Evolutionary conservation across 2,329 filamentous ascomycete genomes (phyloP).

Genomic region (Colletotrichum viniferum): DNA sequence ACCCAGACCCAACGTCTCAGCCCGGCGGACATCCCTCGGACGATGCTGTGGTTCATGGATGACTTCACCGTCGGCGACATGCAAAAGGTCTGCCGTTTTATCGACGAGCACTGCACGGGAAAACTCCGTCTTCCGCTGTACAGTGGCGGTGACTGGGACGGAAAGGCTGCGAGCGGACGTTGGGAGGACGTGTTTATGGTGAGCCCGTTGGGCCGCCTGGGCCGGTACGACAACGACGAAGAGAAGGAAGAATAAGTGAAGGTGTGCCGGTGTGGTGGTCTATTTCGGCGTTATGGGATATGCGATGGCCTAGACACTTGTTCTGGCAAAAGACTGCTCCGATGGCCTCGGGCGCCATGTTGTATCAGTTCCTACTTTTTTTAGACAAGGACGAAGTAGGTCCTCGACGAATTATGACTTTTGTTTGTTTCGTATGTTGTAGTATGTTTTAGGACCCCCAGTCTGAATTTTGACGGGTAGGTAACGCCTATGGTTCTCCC

Average conservation of each 20-base stretch:
- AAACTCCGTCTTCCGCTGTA: conserved; percentile 15
- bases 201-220: conserved; percentile 7
- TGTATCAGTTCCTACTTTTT: not conserved
- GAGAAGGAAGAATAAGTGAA: not conserved
- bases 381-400: not conserved
- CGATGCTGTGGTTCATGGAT: conserved; percentile 21
- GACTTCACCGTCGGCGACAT: conserved; percentile 19
- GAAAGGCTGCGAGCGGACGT: conserved; percentile 10
- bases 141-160: conserved; percentile 18
- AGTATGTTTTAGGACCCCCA: not conserved
- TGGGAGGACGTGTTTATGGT: conserved; percentile 21
- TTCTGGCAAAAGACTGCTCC: not conserved
- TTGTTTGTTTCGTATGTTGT: not conserved
- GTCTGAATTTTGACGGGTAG: not conserved
- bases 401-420: not conserved
- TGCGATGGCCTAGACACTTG: not conserved
- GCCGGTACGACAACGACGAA: conserved; percentile 7
- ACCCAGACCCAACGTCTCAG: not conserved
- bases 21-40: conserved; percentile 14
- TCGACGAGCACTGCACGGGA: conserved; percentile 17
- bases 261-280: not conserved
- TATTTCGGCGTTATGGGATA: not conserved
- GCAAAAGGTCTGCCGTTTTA: conserved; percentile 20
- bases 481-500: not conserved
- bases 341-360: not conserved